phyloP scores from a whole-genome alignment of 768 basidiomycete species.

The Pholiota conissans region DNA sequence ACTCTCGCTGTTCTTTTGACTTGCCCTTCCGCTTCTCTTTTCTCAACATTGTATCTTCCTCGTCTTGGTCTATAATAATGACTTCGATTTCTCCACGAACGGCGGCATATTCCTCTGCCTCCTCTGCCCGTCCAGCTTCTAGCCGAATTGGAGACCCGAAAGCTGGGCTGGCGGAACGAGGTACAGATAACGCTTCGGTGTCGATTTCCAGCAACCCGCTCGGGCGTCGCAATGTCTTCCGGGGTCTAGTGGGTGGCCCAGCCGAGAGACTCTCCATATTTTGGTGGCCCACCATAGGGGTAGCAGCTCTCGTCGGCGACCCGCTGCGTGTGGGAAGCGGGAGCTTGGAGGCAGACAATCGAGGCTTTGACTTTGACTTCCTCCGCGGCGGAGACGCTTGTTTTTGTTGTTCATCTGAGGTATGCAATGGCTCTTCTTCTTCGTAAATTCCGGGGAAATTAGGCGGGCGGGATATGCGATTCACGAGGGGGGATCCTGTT shows the following conservation, averaged over 20 bases:
- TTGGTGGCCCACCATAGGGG: slow-evolving; percentile 15
- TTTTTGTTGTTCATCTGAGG: slow-evolving; percentile 41
- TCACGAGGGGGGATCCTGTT: slow-evolving; percentile 43
- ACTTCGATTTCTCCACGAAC: slow-evolving; percentile 31
- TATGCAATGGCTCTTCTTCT: slow-evolving; percentile 60
- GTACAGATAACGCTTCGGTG: slow-evolving; percentile 40
- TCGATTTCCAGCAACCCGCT: slow-evolving; percentile 56
- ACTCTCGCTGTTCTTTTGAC: slow-evolving; percentile 35
- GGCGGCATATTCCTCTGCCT: slow-evolving; percentile 51
- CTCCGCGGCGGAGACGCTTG: slow-evolving; percentile 39
- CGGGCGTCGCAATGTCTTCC: slow-evolving; percentile 44
- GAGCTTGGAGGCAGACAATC: slow-evolving; percentile 47
- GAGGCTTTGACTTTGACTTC: slow-evolving; percentile 47
- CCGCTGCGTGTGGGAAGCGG: slow-evolving; percentile 44
- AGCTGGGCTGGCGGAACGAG: slow-evolving; percentile 65
- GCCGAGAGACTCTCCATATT: slow-evolving; percentile 21
- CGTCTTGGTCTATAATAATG: slow-evolving; percentile 36
- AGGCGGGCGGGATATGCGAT: slow-evolving; percentile 64
- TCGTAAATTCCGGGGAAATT: slow-evolving; percentile 67
- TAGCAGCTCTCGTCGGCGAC: slow-evolving; percentile 35
- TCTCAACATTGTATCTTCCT: slow-evolving; percentile 29
- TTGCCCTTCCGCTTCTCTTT: slow-evolving; percentile 52
- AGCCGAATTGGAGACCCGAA: slow-evolving; percentile 63
- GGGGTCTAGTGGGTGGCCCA: slow-evolving; percentile 26
- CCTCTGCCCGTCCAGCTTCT: slow-evolving; percentile 56